Base-by-base conservation (phyloP, 352 stramenopile genomes). In the Phytophthora pseudosyringae region DNA sequence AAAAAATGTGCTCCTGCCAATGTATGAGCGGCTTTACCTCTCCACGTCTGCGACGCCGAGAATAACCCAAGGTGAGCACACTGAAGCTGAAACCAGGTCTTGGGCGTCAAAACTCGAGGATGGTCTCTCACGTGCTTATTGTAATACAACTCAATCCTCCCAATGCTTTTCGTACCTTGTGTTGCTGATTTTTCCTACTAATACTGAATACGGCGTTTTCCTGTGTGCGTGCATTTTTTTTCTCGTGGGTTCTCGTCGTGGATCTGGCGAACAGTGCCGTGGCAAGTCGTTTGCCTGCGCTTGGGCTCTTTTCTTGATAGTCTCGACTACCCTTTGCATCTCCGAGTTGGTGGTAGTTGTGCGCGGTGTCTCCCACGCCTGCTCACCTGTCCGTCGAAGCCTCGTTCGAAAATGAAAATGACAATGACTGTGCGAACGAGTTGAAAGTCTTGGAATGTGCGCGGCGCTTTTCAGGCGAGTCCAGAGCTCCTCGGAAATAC, bases 391-490 rank as follows among this genome's bases (percentile, higher is more conserved):
- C 38, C 2, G 65, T 56, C 5, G 53, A 69, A 16, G 58, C 54
- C 13, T 69, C 53, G 32, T 69, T 68, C 36, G 66, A 57, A 59
- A 72, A 76, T 16, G 73, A 76, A 73, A 94, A 94, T 32, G 86
- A 93, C 47, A 94, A 81, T 5, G 86, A 91, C 57, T 86, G 76
- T 50, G 82, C 77, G 48, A 92, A 90, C 41, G 82, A 75, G 47
- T 85, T 77, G 59, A 95, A 92, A 2, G 85, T 95, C 16, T 81
- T 89, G 45, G 85, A 91, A 67, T 94, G 83, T 46, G 86, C 83
- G 39, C 85, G 82, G 21, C 85, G 83, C 62, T 94, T 95, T 55
- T 88, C 64, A 12, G 81, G 81, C 0, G 81, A 84, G 39, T 73
- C 74, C 3, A 77, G 50, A 13, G 74, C 69, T 16, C 69, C 74